These are phyloP conservation scores for Chenopodium album DNA, from an alignment of 148 eudicot species.

Conservation along the genomic window DNA sequence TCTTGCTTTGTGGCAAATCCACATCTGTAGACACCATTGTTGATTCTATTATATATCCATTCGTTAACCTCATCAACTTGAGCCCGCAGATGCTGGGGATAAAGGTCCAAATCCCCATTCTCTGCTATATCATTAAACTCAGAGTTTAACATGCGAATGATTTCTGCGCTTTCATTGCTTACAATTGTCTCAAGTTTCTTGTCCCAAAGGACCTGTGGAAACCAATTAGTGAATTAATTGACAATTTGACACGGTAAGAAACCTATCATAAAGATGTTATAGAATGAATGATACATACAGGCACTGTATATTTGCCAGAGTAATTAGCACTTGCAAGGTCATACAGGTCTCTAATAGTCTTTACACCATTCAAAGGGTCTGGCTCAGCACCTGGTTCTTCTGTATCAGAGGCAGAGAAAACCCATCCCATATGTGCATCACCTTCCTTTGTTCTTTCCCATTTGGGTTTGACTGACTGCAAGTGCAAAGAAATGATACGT, in stretches of 20 bases:
- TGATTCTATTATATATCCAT: slow-evolving; percentile 65
- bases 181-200: slow-evolving; percentile 77
- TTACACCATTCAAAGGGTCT: slow-evolving; percentile 72
- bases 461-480: slow-evolving; percentile 67
- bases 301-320: slow-evolving; percentile 77
- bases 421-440: slow-evolving; percentile 93
- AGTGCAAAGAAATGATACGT: slow-evolving; percentile 13
- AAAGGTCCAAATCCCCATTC: slow-evolving; percentile 66
- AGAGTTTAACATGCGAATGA: slow-evolving; percentile 82
- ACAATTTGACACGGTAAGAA: neutral
- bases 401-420: slow-evolving; percentile 61
- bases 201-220: slow-evolving; percentile 79
- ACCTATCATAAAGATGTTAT: neutral
- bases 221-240: slow-evolving; percentile 3
- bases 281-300: slow-evolving; percentile 50
- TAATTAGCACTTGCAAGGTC: slow-evolving; percentile 82
- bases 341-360: slow-evolving; percentile 65
- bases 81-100: slow-evolving; percentile 61
- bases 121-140: slow-evolving; percentile 81
- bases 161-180: slow-evolving; percentile 89
- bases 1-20: slow-evolving; percentile 89
- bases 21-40: slow-evolving; percentile 90
- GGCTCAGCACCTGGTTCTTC: slow-evolving; percentile 77
- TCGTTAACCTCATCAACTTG: slow-evolving; percentile 72
- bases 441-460: slow-evolving; percentile 78